Percentiles rank a stretch among this genome's conserved stretches.
These are phyloP conservation scores for Paracamarosporium sp. DNA, from an alignment of 2,329 filamentous ascomycete genomes.

Conservation along the genomic window DNA sequence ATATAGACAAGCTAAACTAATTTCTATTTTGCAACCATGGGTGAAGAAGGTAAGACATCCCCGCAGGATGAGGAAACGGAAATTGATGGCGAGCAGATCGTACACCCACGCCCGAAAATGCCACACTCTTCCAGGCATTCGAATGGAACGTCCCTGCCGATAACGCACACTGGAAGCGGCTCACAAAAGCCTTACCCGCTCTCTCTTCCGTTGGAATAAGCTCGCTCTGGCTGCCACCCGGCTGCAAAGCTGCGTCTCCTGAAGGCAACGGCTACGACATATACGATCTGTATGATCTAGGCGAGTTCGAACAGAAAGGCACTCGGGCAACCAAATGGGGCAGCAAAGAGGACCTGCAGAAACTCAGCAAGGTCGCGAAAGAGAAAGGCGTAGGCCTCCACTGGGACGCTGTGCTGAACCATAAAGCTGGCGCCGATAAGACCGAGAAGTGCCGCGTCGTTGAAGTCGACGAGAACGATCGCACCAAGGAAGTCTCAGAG, in stretches of 20 bases:
- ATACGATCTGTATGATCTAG: slow-evolving; percentile 74
- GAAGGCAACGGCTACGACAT: slow-evolving; percentile 67
- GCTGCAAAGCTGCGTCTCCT: slow-evolving; percentile 69
- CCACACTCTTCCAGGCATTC: slow-evolving; percentile 70
- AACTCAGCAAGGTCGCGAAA: slow-evolving; percentile 59
- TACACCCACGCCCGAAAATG: slow-evolving; percentile 40
- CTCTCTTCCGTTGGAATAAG: slow-evolving; percentile 65
- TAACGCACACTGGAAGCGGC: slow-evolving; percentile 65
- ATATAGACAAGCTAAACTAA: neutral
- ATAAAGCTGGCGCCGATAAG: slow-evolving; percentile 72
- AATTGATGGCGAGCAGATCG: slow-evolving; percentile 28
- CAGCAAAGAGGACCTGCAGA: slow-evolving; percentile 64
- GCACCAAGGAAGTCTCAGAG: slow-evolving; percentile 61
- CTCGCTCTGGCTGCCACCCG: slow-evolving; percentile 70
- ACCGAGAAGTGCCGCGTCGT: slow-evolving; percentile 68
- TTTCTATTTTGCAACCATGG: slow-evolving; percentile 21
- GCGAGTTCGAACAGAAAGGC: slow-evolving; percentile 77
- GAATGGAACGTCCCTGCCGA: slow-evolving; percentile 75
- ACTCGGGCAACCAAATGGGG: slow-evolving; percentile 72
- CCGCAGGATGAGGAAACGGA: neutral
- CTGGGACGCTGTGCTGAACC: slow-evolving; percentile 76
- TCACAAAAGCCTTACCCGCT: slow-evolving; percentile 58
- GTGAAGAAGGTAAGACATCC: slow-evolving; percentile 29
- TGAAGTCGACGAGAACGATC: slow-evolving; percentile 67
- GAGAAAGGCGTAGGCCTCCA: slow-evolving; percentile 64